Conservation (phyloP, 805 yeast species). For the Pichia membranifaciens region DNA sequence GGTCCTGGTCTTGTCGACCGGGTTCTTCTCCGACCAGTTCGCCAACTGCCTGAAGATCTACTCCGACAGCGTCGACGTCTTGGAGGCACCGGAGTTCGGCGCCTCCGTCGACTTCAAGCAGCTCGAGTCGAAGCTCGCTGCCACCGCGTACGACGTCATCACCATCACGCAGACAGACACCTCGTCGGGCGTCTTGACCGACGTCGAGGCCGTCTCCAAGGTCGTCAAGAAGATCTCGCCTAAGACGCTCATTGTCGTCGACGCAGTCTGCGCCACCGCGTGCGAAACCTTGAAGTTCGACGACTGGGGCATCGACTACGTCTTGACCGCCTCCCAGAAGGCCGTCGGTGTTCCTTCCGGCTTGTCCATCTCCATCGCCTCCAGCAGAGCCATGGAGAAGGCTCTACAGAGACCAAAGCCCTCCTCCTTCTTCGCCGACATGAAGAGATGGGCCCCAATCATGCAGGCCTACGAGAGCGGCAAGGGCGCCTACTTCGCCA, state of each 20-base stretch:
- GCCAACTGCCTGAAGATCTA: constrained; percentile 69
- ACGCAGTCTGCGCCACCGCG: constrained; percentile 92
- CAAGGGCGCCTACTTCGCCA: constrained; percentile 82
- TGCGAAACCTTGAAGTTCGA: constrained; percentile 84
- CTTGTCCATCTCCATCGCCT: constrained; percentile 67
- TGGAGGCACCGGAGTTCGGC: constrained; percentile 65
- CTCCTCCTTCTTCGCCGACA: constrained; percentile 58
- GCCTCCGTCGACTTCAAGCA: constrained; percentile 52
- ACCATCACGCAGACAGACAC: constrained; percentile 96
- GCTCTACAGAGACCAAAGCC: constrained; percentile 45
- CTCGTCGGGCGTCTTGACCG: constrained; percentile 85
- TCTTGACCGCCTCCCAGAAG: constrained; percentile 89
- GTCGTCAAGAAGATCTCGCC: constrained; percentile 66
- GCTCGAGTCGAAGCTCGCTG: constrained; percentile 50
- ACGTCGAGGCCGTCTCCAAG: constrained; percentile 56
- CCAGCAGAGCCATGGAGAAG: constrained; percentile 65
- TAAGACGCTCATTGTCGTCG: constrained; percentile 77
- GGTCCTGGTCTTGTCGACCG: constrained; percentile 81
- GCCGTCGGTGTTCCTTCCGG: constrained; percentile 96
- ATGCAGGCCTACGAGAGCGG: constrained; percentile 83
- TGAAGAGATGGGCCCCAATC: constrained; percentile 83
- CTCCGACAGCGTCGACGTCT: constrained; percentile 68
- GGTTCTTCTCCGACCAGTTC: constrained; percentile 80
- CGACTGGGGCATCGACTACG: constrained; percentile 85
- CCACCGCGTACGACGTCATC: constrained; percentile 50